Base-by-base conservation (phyloP, 1,284 basidiomycete species). In the Coriolopsis trogii region DNA sequence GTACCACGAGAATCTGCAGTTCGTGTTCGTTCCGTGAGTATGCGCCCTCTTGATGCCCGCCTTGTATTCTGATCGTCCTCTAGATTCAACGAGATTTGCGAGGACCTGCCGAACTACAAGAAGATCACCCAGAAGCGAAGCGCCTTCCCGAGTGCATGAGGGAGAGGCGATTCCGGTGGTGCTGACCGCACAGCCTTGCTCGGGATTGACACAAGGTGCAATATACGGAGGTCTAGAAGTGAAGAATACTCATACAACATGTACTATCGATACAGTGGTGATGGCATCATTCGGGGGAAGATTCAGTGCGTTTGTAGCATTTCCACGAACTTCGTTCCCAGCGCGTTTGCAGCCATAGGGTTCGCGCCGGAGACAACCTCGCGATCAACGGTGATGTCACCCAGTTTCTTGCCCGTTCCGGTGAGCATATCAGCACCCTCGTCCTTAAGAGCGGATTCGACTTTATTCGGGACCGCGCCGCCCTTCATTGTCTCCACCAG, bases 1-100 rank as follows among this genome's bases (percentile, higher is more conserved):
- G n/a, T 75, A 89, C 67, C 76, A 78, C 54, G 82, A 86, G 28
- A 81, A 75, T 31, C 60, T 90, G 57, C 67, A 73, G 55, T 69
- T 65, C 38, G 74, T 79, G 5, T 88, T 89, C 62, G 34, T 46
- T 15, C 47, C 50, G 58, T 59, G 24, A 40, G 58, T 50, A 13
- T 4, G 9, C 16, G 1, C 7, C 2, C 1, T 26, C 7, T 33
- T 9, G 20, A 23, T 7, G 15, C 1, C 1, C 13, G 6, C 20
- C 18, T 6, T n/a, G 18, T 7, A 7, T 7, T 16, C 38, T 51
- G 23, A 43, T 25, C 6, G 20, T 16, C 8, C 3, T 20, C 25
- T 26, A 59, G 57, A 25, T 59, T 59, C 36, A 51, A 59, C 40
- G 28, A 49, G 30, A 51, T 59, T 23, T 55, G 54, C 18, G 47